phyloP scores from a whole-genome alignment of 139 green algal genomes.

The Zygnema cylindricum region DNA sequence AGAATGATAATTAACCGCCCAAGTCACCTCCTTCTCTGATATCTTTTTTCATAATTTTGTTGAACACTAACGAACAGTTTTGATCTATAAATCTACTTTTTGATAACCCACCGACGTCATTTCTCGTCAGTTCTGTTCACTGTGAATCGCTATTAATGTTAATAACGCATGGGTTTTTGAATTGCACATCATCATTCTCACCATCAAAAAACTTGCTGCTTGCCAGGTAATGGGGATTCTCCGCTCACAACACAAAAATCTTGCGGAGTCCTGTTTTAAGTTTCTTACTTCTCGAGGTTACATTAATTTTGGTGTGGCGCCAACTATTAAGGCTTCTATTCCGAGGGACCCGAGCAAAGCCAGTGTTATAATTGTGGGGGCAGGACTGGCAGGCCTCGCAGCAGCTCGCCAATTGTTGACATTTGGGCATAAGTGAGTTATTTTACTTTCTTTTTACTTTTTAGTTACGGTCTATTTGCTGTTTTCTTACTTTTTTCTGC shows the following conservation, averaged over 20 bases:
- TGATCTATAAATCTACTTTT: not conserved
- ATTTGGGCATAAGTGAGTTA: conserved; percentile 74
- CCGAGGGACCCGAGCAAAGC: conserved; percentile 16
- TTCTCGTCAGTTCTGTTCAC: not conserved
- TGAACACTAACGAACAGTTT: no score
- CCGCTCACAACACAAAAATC: conserved; percentile 18
- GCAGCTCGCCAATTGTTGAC: conserved; percentile 83
- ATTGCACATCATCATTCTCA: no score
- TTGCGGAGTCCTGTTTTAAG: conserved; percentile 34
- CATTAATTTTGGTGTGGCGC: conserved; percentile 60
- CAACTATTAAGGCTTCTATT: conserved; percentile 6
- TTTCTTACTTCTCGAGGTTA: conserved; percentile 45
- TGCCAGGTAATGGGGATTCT: conserved; percentile 5
- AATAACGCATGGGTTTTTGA: no score
- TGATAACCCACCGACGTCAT: not conserved
- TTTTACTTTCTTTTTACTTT: no score
- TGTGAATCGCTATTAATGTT: no score
- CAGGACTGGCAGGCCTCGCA: conserved; percentile 85
- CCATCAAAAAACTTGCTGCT: no score
- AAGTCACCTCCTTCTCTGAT: no score
- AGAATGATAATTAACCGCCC: no score
- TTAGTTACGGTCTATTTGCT: no score
- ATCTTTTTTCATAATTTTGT: no score
- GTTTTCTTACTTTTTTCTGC: no score
- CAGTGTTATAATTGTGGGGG: conserved; percentile 86